Evolutionary conservation across 2,329 filamentous ascomycete genomes (phyloP).

Genomic region (Aspergillus bombycis): DNA sequence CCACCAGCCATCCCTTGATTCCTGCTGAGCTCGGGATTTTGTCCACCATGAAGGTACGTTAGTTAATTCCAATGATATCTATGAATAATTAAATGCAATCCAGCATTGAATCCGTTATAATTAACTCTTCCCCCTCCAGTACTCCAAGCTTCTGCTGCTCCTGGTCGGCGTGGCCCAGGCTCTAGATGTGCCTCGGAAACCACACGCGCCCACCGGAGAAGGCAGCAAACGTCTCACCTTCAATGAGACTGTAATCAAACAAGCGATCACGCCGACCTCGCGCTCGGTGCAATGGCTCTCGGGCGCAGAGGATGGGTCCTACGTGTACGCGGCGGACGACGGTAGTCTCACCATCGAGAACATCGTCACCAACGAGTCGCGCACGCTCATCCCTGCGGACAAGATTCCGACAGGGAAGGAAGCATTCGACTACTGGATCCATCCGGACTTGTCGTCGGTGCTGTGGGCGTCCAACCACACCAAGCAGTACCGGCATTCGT

Average conservation of each 20-base stretch:
- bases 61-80: no score
- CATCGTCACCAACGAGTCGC: conserved; percentile 60
- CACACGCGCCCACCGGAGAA: conserved; percentile 59
- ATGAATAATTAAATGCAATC: not conserved
- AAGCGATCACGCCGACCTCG: conserved; percentile 51
- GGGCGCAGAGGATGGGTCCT: conserved; percentile 63
- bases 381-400: conserved; percentile 61
- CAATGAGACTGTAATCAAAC: conserved; percentile 60
- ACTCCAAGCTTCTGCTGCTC: conserved; percentile 11
- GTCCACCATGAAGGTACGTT: conserved; percentile 17
- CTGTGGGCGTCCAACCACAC: conserved; percentile 68
- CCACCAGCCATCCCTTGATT: not conserved
- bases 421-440: conserved; percentile 64
- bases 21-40: not conserved
- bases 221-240: conserved; percentile 62
- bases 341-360: conserved; percentile 64
- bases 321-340: conserved; percentile 56
- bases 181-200: conserved; percentile 56
- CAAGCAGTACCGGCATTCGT: conserved; percentile 70
- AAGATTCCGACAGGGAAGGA: conserved; percentile 55
- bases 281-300: conserved; percentile 61
- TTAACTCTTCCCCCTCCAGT: conserved; percentile 2
- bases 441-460: conserved; percentile 60
- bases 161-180: conserved; percentile 28
- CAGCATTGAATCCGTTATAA: not conserved